Evolutionary conservation across 2,329 filamentous ascomycete genomes (phyloP), one percentile per base, ranked within the genome.

Genomic region (Beauveria pseudobassiana): DNA sequence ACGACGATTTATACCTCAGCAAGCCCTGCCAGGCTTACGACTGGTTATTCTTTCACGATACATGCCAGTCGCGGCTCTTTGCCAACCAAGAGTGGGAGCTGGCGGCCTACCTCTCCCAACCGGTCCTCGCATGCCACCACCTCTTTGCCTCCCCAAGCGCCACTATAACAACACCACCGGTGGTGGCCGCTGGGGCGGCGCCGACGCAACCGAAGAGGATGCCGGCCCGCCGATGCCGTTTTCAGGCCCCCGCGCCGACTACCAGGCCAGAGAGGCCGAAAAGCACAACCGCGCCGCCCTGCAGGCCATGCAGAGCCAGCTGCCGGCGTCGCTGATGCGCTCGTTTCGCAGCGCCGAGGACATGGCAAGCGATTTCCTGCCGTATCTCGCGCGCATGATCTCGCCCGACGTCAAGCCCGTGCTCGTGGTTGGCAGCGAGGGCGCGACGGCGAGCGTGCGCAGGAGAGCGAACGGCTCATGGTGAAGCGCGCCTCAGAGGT

Each of bases 11-110:
- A 1, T 88, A 91, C 67, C 85, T 99, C 38, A 90, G 87, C 40
- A 99, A 99, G 71, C 96, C 96, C 0, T 87, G 88, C 66, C 78
- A 83, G 72, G 91, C 91, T 0, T 96, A 96, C 73, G 93, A 97
- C 70, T 99, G 95, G 95, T 83, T 99, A 61, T 82, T 96, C 73
- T 98, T 99, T 74, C 90, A 97, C 74, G 95, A 98, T 69, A 79
- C 80, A 0, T 87, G 96, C 65, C 91, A 91, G 26, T 87, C 87
- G 1, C 86, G 87, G 45, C 82, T 98, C 1, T 96, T 87, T 71
- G 78, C 85, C n/a, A 87, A 84, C 63, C 93, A 97, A 72, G 93
- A 96, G 61, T 99, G 95, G 90, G 95, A 99, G 73, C 78, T 99
- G 18, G 85, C 84, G 0, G 87, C 91, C 0, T 99, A 99, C 72